These are phyloP conservation scores for Silene noctiflora DNA, from an alignment of 179 eudicot genomes.

Conservation along the genomic window DNA sequence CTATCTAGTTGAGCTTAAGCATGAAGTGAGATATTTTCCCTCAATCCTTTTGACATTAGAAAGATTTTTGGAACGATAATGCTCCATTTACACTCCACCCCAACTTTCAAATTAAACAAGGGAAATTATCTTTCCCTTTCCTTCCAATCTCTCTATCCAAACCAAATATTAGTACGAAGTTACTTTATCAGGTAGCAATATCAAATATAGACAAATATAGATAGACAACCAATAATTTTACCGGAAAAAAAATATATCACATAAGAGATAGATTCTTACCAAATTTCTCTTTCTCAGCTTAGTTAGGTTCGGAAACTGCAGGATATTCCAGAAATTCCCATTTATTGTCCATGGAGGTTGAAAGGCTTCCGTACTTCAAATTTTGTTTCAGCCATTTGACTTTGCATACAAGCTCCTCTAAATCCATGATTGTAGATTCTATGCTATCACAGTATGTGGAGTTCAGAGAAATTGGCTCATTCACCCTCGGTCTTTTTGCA, in stretches of 20 bases:
- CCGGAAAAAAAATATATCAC: background rate
- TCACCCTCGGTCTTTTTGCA: conserved; percentile 26
- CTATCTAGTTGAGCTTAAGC: no score
- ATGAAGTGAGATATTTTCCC: no score
- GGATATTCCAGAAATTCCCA: conserved; percentile 63
- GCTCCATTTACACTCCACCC: no score
- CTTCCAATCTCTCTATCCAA: no score
- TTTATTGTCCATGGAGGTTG: conserved; percentile 25
- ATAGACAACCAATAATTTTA: background rate
- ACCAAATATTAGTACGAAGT: background rate
- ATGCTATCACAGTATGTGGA: conserved; percentile 38
- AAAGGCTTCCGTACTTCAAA: conserved; percentile 39
- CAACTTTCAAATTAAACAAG: no score
- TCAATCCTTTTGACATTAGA: no score
- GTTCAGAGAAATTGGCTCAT: conserved; percentile 35
- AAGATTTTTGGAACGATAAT: no score
- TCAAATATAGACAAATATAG: background rate
- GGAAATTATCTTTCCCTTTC: no score
- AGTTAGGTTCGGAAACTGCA: conserved; percentile 35
- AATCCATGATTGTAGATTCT: conserved; percentile 48
- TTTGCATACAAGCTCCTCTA: conserved; percentile 65
- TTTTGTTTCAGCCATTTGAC: conserved; percentile 58
- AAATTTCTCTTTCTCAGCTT: conserved; percentile 13
- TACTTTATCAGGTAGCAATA: background rate
- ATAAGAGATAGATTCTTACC: conserved; percentile 12